Conservation (phyloP, 2,329 filamentous ascomycete species). For the Clonostachys sp. region DNA sequence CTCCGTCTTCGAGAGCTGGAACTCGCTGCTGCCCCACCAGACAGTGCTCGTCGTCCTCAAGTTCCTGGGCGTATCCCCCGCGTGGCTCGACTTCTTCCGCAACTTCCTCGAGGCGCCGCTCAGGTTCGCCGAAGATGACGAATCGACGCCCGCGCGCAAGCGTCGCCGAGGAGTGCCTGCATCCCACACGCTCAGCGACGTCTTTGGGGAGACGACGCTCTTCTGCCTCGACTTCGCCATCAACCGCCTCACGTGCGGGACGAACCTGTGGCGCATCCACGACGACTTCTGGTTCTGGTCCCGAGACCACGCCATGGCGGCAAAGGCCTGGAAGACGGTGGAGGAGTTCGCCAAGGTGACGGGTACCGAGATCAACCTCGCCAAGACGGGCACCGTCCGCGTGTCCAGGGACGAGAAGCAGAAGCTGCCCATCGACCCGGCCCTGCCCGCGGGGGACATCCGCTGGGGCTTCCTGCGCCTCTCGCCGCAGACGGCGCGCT, state of each 20-base stretch:
- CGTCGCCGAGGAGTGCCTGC: conserved; percentile 56
- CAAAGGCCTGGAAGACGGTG: conserved; percentile 55
- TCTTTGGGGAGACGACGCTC: conserved; percentile 55
- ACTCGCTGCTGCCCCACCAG: conserved; percentile 43
- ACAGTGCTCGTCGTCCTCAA: conserved; percentile 52
- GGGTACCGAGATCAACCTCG: conserved; percentile 49
- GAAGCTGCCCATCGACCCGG: conserved; percentile 13
- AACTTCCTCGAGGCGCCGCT: conserved; percentile 56
- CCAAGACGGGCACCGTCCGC: conserved; percentile 43
- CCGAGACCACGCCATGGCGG: conserved; percentile 44
- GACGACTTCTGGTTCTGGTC: conserved; percentile 67
- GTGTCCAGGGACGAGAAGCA: conserved; percentile 20
- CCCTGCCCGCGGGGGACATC: conserved; percentile 42
- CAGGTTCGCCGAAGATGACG: conserved; percentile 49
- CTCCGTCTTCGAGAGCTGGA: conserved; percentile 38
- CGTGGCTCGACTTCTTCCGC: conserved; percentile 55
- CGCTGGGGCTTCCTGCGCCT: conserved; percentile 53
- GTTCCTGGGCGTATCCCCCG: conserved; percentile 52
- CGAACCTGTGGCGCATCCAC: conserved; percentile 55
- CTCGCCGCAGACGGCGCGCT: conserved; percentile 44
- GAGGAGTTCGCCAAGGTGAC: conserved; percentile 48
- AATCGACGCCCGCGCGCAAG: conserved; percentile 30
- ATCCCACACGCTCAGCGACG: conserved; percentile 52
- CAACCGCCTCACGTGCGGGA: conserved; percentile 49
- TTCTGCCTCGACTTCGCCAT: conserved; percentile 64